Base-by-base conservation (phyloP, 331 rosid genomes). In the Rhamnella rubrinervis region DNA sequence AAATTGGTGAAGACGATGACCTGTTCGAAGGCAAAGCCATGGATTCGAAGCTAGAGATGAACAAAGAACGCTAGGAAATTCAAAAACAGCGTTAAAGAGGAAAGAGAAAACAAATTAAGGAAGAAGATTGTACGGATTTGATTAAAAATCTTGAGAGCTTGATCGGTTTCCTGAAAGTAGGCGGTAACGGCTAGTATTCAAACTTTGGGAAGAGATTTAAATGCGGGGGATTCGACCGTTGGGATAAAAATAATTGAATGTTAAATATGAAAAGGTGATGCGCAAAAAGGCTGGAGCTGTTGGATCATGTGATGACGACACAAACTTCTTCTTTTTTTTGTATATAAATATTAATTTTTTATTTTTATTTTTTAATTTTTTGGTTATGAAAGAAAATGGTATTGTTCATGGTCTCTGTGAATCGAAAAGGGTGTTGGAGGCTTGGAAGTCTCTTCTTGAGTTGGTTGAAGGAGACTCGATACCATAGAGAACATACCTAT, bases 401-500 rank as follows among this genome's bases (percentile, higher is more conserved):
- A 82, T 93, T 5, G 83, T 93, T 55, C 97, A 90, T 28, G 89
- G 87, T 14, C 80, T 87, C 35, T 90, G 97, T 70, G 92, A 88
- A 71, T 87, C 68, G 7, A 93, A 92, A 46, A 90, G 85, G 72
- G 81, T 69, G 31, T 15, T 52, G 61, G 95, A 90, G 73, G 96
- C 96, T 55, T 65, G 87, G 74, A 70, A 78, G 69, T 82, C 88
- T 80, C 82, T 93, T 26, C 83, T 80, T 70, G 97, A 90, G 87
- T 58, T 87, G 83, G 85, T 88, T 62, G 84, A 87, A 65, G 88
- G 83, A 25, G 96, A 97, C 8, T 82, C 61, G 0, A 72, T 79
- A 21, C 98, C 96, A 23, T 26, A 83, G 98, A 69, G 98, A 93
- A 60, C 85, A 81, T 78, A 93, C 98, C 11, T 88, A 90, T 68